A percentile compares a stretch with the other conserved stretches of the same genome.
These are phyloP conservation scores for Fusarium cyanostomum DNA, from an alignment of 2,329 filamentous ascomycete genomes.

Conservation along the genomic window DNA sequence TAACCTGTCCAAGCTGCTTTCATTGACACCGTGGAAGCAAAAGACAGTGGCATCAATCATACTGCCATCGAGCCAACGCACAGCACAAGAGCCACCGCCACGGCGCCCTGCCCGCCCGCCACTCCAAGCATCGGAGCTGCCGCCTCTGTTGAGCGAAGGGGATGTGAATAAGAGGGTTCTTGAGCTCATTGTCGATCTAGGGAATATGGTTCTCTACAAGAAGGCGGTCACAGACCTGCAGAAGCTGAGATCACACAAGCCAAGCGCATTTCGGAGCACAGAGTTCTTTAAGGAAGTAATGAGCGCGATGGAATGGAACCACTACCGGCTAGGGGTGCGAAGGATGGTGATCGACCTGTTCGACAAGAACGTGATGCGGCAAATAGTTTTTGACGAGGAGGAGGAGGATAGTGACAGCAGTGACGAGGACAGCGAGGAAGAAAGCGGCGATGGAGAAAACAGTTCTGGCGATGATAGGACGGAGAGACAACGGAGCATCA, in stretches of 20 bases:
- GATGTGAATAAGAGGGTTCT: constrained; percentile 81
- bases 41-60: constrained; percentile 57
- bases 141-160: constrained; percentile 63
- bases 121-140: constrained; percentile 54
- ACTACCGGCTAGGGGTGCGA: constrained; percentile 86
- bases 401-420: constrained; percentile 69
- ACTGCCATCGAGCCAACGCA: constrained; percentile 63
- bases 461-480: constrained; percentile 64
- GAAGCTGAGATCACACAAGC: constrained; percentile 80
- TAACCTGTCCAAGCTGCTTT: constrained; percentile 81
- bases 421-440: constrained; percentile 50
- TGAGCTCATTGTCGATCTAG: constrained; percentile 85
- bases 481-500: constrained; percentile 66
- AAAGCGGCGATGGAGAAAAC: constrained; percentile 56
- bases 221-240: constrained; percentile 83
- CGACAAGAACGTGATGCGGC: constrained; percentile 86
- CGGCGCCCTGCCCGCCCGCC: constrained; percentile 53
- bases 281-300: constrained; percentile 87
- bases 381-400: constrained; percentile 77
- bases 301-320: constrained; percentile 84
- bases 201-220: constrained; percentile 93
- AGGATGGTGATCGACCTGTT: constrained; percentile 95
- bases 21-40: constrained; percentile 69
- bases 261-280: constrained; percentile 77
- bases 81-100: constrained; percentile 57